Evolutionary conservation across 1,284 basidiomycete species (phyloP).

Genomic region (Irpex rosettiformis): DNA sequence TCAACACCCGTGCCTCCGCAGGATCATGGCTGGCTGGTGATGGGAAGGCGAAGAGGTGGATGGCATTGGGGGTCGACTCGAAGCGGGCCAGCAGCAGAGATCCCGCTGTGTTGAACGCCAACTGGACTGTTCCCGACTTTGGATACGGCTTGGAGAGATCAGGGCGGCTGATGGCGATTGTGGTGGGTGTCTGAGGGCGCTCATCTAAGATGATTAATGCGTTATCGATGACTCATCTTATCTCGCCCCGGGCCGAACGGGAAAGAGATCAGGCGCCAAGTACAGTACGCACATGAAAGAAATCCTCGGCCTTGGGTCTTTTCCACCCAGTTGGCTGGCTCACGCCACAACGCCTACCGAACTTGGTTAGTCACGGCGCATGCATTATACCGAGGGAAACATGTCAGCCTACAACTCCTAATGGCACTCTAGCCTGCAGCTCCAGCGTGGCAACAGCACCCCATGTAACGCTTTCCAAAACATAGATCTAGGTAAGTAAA

Average conservation of each 20-base stretch:
- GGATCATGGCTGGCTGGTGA: slow-evolving; percentile 5
- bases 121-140: slow-evolving; percentile 60
- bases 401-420: slow-evolving; percentile 47
- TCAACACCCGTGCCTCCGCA: slow-evolving; percentile 29
- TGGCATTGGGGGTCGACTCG: slow-evolving; percentile 55
- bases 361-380: background rate
- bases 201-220: slow-evolving; percentile 46
- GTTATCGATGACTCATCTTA: background rate
- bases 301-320: slow-evolving; percentile 77
- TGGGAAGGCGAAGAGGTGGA: slow-evolving; percentile 33
- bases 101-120: slow-evolving; percentile 79
- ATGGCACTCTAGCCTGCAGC: slow-evolving; percentile 50
- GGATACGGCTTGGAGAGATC: slow-evolving; percentile 60
- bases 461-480: slow-evolving; percentile 80
- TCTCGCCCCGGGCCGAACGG: background rate
- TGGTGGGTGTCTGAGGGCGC: slow-evolving; percentile 53
- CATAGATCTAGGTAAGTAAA: slow-evolving; percentile 63
- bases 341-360: slow-evolving; percentile 71
- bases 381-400: background rate
- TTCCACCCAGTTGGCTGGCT: slow-evolving; percentile 78
- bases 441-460: slow-evolving; percentile 64
- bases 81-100: slow-evolving; percentile 69
- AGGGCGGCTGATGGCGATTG: slow-evolving; percentile 42
- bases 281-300: slow-evolving; percentile 60
- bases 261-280: background rate